Conservation (phyloP, 768 basidiomycete genomes). For the Pleurotus pulmonarius region DNA sequence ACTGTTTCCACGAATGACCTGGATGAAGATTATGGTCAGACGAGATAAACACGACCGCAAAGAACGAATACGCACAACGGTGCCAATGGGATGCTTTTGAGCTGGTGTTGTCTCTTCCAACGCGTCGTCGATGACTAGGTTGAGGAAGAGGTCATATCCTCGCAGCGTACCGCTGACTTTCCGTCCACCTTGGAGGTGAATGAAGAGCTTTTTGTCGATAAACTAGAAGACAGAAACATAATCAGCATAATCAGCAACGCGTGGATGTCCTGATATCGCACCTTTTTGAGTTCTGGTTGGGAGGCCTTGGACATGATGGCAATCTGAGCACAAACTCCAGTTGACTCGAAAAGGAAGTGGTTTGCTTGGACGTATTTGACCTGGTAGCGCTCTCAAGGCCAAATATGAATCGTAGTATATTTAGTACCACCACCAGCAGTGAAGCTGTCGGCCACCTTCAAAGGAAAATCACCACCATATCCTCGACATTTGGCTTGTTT, state of each 20-base stretch:
- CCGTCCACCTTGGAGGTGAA: conserved; percentile 91
- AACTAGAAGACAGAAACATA: conserved; percentile 49
- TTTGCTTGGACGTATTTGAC: conserved; percentile 37
- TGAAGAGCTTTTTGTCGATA: conserved; percentile 97
- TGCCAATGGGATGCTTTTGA: conserved; percentile 88
- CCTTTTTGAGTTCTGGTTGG: conserved; percentile 98
- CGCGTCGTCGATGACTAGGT: conserved; percentile 95
- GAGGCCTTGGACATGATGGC: conserved; percentile 85
- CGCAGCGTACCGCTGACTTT: conserved; percentile 94
- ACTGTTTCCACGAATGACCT: conserved; percentile 97
- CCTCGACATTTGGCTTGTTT: background rate
- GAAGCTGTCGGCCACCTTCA: background rate
- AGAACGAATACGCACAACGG: conserved; percentile 62
- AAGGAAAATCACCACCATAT: background rate
- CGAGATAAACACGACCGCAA: conserved; percentile 5
- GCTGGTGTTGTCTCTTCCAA: conserved; percentile 87
- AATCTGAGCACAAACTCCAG: conserved; percentile 9
- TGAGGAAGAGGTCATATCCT: conserved; percentile 98
- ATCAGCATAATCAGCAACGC: background rate
- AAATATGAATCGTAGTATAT: background rate
- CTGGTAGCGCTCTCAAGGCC: background rate
- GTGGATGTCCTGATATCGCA: conserved; percentile 22
- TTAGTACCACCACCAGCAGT: background rate
- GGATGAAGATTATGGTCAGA: conserved; percentile 9
- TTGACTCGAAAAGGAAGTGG: conserved; percentile 4